Evolutionary conservation across 306 rosid species (phyloP).

Genomic region (Nissolia schottii): DNA sequence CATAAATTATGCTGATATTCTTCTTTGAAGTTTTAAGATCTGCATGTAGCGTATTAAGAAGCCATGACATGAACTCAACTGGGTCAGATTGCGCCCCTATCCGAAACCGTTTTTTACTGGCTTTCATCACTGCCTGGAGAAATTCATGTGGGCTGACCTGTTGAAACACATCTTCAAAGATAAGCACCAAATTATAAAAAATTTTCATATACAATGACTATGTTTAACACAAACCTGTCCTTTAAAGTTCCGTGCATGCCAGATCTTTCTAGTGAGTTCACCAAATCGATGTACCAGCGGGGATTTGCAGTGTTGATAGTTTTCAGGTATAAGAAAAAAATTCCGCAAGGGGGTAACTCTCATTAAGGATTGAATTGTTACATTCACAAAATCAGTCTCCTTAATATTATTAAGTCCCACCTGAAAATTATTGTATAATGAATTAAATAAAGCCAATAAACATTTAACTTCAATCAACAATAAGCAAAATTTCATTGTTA

Average conservation of each 20-base stretch:
- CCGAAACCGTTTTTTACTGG: conserved; percentile 86
- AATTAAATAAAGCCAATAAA: conserved; percentile 15
- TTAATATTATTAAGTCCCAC: conserved; percentile 95
- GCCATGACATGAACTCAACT: conserved; percentile 96
- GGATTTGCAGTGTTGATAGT: conserved; percentile 78
- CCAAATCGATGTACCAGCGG: conserved; percentile 95
- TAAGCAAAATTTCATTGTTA: not conserved
- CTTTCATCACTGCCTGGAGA: conserved; percentile 97
- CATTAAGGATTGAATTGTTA: conserved; percentile 92
- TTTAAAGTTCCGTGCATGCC: conserved; percentile 95
- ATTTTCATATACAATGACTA: not conserved
- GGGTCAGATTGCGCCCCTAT: conserved; percentile 94
- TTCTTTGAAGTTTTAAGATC: conserved; percentile 79
- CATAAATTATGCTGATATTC: conserved; percentile 74
- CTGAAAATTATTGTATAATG: conserved; percentile 34
- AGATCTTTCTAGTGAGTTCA: conserved; percentile 94
- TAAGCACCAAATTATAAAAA: conserved; percentile 6
- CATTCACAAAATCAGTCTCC: conserved; percentile 98
- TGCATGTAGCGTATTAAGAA: conserved; percentile 85
- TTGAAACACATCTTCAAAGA: conserved; percentile 20
- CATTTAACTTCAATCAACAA: not conserved
- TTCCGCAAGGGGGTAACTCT: conserved; percentile 91
- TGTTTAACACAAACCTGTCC: conserved; percentile 74
- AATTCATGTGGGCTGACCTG: conserved; percentile 98
- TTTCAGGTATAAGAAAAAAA: conserved; percentile 87